phyloP scores from a whole-genome alignment of 2,329 filamentous ascomycete species.

The Arthrinium puccinioides region DNA sequence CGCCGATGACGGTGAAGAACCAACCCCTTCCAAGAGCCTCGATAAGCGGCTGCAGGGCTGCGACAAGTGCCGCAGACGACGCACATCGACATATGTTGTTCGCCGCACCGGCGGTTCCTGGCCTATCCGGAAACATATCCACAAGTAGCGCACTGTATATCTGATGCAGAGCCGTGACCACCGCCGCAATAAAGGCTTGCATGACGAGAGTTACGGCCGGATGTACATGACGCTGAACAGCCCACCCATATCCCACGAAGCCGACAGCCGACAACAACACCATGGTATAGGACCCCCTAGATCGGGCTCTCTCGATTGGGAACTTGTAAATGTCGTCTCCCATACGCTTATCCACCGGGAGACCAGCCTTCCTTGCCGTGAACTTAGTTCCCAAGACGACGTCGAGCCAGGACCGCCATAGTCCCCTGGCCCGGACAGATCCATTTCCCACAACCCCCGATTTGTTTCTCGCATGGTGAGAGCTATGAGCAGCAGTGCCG shows the following conservation, averaged over 20 bases:
- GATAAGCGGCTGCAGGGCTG: background rate
- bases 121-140: conserved; percentile 11
- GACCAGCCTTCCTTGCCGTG: conserved; percentile 26
- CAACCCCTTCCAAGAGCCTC: background rate
- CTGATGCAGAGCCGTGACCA: conserved; percentile 9
- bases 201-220: conserved; percentile 11
- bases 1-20: background rate
- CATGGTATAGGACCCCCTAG: conserved; percentile 7
- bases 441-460: background rate
- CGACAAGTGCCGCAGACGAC: conserved; percentile 1
- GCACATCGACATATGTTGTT: conserved; percentile 11
- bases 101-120: conserved; percentile 11
- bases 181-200: conserved; percentile 9
- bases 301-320: conserved; percentile 20
- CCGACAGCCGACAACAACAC: conserved; percentile 7
- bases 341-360: conserved; percentile 34
- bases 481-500: background rate
- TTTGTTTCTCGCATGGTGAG: background rate
- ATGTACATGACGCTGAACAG: conserved; percentile 8
- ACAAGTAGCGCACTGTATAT: conserved; percentile 13
- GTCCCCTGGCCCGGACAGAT: background rate
- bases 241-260: conserved; percentile 19
- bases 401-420: background rate
- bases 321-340: conserved; percentile 36
- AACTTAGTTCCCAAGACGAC: no score